Conservation (phyloP, 352 stramenopile species). For the Globisporangium canariense region DNA sequence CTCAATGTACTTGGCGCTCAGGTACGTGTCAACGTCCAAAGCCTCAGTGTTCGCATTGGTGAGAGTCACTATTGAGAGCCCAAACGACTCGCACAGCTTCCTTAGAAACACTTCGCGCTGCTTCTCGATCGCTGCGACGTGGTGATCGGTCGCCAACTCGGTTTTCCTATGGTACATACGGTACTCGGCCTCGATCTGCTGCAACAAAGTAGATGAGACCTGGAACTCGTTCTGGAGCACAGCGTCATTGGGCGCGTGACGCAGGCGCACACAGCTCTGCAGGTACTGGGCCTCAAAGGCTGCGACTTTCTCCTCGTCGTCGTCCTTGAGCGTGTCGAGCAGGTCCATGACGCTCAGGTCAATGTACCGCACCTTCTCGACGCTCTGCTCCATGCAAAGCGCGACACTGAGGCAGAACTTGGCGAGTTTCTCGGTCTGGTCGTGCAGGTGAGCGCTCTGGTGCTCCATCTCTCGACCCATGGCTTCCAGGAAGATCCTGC, state of each 20-base stretch:
- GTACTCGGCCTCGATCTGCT: constrained; percentile 74
- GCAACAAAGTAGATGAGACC: constrained; percentile 45
- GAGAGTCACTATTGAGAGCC: constrained; percentile 11
- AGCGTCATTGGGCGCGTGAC: constrained; percentile 65
- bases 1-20: constrained; percentile 53
- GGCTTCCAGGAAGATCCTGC: constrained; percentile 52
- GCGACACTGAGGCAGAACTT: constrained; percentile 62
- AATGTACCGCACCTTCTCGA: constrained; percentile 53
- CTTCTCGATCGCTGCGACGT: constrained; percentile 43
- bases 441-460: constrained; percentile 56
- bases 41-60: constrained; percentile 8
- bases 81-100: constrained; percentile 50
- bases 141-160: constrained; percentile 42
- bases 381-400: constrained; percentile 52
- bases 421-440: constrained; percentile 51
- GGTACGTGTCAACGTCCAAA: constrained; percentile 45
- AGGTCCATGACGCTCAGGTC: constrained; percentile 70
- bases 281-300: constrained; percentile 48
- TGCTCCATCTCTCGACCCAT: constrained; percentile 46
- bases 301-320: constrained; percentile 49
- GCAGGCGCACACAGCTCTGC: constrained; percentile 45
- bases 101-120: constrained; percentile 46
- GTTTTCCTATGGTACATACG: constrained; percentile 58
- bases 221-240: constrained; percentile 63
- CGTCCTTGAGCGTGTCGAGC: constrained; percentile 72